Evolutionary conservation across 257 asterid genomes (phyloP).

Genomic region (Scutellaria barbata): DNA sequence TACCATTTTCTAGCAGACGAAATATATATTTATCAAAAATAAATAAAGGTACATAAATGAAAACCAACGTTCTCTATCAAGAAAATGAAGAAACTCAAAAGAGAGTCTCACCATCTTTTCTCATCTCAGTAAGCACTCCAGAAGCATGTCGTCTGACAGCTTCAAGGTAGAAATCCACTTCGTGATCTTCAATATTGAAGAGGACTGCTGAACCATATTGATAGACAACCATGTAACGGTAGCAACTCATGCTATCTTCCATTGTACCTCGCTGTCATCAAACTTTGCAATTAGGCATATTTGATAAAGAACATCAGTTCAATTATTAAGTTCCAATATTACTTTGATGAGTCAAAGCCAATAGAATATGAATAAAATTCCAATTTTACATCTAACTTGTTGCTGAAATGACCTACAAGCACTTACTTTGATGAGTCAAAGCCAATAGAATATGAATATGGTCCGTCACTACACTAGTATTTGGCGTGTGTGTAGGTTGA

Average conservation of each 20-base stretch:
- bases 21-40: background rate
- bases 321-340: background rate
- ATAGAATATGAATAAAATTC: too few species aligned
- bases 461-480: background rate
- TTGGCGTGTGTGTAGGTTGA: background rate
- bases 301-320: constrained; percentile 17
- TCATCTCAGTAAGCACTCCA: constrained; percentile 88
- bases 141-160: constrained; percentile 73
- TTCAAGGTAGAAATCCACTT: constrained; percentile 74
- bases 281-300: constrained; percentile 32
- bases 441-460: background rate
- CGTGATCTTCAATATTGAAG: constrained; percentile 89
- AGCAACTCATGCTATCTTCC: constrained; percentile 47
- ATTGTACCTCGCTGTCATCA: constrained; percentile 52
- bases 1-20: background rate
- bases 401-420: background rate
- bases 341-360: too few species aligned
- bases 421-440: constrained; percentile 4
- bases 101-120: constrained; percentile 75
- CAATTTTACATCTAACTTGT: background rate
- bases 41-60: background rate
- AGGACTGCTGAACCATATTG: constrained; percentile 90
- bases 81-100: background rate
- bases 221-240: constrained; percentile 81
- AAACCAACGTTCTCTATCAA: constrained; percentile 9